Evolutionary conservation across 169 alveolate species (phyloP).

Genomic region (Plasmodium cynomolgi): DNA sequence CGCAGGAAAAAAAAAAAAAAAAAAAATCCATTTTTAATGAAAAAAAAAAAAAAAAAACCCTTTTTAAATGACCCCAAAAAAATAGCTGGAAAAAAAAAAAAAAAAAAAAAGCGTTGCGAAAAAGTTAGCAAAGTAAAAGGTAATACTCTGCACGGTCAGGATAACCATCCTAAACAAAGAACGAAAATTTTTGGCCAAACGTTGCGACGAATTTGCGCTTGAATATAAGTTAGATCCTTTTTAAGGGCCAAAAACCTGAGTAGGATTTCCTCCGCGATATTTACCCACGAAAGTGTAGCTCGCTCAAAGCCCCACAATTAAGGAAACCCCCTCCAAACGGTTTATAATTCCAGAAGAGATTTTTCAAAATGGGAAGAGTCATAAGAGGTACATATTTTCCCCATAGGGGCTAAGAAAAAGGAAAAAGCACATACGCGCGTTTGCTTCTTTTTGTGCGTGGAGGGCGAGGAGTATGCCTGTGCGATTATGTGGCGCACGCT

Average conservation of each 20-base stretch:
- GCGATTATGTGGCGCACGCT: background rate
- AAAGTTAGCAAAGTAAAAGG: background rate
- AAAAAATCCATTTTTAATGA: background rate
- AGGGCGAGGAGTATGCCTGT: background rate
- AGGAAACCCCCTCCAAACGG: background rate
- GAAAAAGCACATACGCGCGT: background rate
- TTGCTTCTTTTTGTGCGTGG: background rate
- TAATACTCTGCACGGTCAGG: background rate
- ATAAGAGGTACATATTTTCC: constrained; percentile 58
- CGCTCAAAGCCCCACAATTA: background rate
- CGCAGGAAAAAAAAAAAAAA: background rate
- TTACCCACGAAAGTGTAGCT: background rate
- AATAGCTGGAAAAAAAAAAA: background rate
- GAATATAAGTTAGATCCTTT: background rate
- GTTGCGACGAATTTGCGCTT: background rate
- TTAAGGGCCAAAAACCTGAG: background rate
- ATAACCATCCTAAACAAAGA: background rate
- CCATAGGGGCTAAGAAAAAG: background rate
- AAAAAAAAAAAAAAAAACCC: background rate
- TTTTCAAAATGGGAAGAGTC: constrained; percentile 67
- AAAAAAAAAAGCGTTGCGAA: background rate
- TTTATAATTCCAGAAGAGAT: background rate
- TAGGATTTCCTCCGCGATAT: background rate
- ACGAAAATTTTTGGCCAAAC: background rate
- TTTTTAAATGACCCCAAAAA: background rate